Evolutionary conservation across 495 filamentous ascomycete species (phyloP).

Genomic region (Penicilliopsis zonata): DNA sequence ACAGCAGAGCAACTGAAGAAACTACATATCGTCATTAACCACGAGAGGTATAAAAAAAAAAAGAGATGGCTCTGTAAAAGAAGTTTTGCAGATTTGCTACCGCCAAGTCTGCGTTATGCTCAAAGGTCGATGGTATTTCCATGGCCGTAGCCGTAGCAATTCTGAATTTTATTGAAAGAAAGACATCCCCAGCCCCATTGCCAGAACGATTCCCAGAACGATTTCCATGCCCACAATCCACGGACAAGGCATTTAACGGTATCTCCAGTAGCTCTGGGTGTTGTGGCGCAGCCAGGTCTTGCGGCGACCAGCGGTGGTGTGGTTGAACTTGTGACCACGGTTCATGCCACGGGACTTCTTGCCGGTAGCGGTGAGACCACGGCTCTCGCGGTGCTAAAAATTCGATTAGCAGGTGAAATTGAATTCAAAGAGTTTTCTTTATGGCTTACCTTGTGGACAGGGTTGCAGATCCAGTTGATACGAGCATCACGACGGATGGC

Average conservation of each 20-base stretch:
- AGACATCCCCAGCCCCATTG: conserved; percentile 19
- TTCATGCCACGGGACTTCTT: conserved; percentile 98
- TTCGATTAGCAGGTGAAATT: conserved; percentile 12
- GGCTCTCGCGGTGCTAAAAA: conserved; percentile 77
- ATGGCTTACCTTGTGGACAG: conserved; percentile 74
- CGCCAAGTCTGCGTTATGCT: too few relatives aligned
- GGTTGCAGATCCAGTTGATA: conserved; percentile 99
- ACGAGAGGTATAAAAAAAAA: too few relatives aligned
- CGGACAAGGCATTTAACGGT: conserved; percentile 51
- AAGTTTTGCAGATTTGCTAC: too few relatives aligned
- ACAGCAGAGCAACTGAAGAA: too few relatives aligned
- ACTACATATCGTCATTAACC: too few relatives aligned
- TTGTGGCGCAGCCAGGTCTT: conserved; percentile 99
- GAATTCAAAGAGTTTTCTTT: conserved; percentile 1
- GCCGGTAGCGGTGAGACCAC: conserved; percentile 93
- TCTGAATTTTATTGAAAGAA: conserved; percentile 27
- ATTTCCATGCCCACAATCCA: too few relatives aligned
- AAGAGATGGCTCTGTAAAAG: too few relatives aligned
- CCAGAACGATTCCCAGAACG: too few relatives aligned
- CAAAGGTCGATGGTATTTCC: conserved; percentile 15
- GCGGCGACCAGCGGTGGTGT: conserved; percentile 85
- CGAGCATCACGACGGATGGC: conserved; percentile 96
- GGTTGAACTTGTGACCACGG: conserved; percentile 98
- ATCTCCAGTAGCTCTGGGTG: conserved; percentile 90
- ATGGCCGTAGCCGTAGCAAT: too few relatives aligned